Evolutionary conservation across 129 eudicot species (phyloP), one percentile per base, ranked within the genome.

Genomic region (Saposhnikovia divaricata): DNA sequence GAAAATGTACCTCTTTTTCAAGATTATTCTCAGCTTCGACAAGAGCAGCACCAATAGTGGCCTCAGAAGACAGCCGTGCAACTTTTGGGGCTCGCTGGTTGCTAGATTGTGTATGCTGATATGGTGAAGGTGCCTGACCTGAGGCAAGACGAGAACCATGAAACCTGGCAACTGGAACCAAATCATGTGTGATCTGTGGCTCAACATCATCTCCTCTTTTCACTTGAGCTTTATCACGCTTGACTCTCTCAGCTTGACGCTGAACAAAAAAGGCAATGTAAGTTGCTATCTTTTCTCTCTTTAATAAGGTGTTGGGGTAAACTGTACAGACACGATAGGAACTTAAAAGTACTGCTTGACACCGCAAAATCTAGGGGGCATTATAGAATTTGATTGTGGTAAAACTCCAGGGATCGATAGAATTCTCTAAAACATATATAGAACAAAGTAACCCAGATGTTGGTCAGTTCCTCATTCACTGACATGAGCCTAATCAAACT

Each of bases 111-210:
- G 80, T 43, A 23, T 43, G 51, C 53, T 73, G 55, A 73, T 73
- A 73, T 43, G 77, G 75, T 84, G 96, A 89, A 38, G 90, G 92
- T 40, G 95, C 76, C 78, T 89, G 93, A 59, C 90, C 96, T 57
- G 97, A 92, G 83, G 99, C 97, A 85, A 95, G 99, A 53, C 95
- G 96, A n/a, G 99, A 95, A 74, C 97, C 99, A 66, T 89, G 96
- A 87, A 90, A 95, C 31, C 93, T 92, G 46, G 90, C 84, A 81
- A 95, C 97, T 27, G 99, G 93, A 77, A 95, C 99, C 78, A 95
- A 75, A 27, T 90, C 96, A 40, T 94, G 99, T 50, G 78, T 82
- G 44, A 84, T 70, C 81, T 81, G 87, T 82, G 97, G 99, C 77
- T 83, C 91, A 31, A 80, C 86, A 81, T 92, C 99, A 90, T 92